phyloP scores from a whole-genome alignment of 371 early-diverging fungal species.

The Rhizopus sp. region DNA sequence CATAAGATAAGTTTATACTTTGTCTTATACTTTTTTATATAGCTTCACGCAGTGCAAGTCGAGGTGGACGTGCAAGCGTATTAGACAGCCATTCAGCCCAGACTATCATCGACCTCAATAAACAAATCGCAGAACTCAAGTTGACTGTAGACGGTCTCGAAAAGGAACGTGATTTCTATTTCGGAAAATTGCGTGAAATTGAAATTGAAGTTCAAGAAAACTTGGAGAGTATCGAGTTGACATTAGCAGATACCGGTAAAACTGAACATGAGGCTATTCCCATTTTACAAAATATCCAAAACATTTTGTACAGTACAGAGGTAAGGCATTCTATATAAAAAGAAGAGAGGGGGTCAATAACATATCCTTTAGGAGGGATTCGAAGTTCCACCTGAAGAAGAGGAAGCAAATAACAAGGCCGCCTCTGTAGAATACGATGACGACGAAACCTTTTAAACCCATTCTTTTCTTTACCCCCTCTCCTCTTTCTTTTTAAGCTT shows the following conservation, averaged over 20 bases:
- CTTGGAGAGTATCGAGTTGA: conserved; percentile 31
- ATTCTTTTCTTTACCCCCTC: not conserved
- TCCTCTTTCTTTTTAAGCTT: not conserved
- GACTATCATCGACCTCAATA: conserved; percentile 66
- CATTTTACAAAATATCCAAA: conserved; percentile 76
- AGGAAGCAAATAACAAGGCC: conserved; percentile 18
- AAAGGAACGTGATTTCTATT: conserved; percentile 95
- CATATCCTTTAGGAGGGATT: conserved; percentile 33
- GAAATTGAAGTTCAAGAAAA: conserved; percentile 86
- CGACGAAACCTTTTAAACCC: conserved; percentile 47
- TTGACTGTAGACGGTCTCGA: conserved; percentile 82
- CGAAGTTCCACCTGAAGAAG: conserved; percentile 36
- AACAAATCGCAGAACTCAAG: conserved; percentile 77
- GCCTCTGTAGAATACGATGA: conserved; percentile 31
- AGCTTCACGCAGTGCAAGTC: conserved; percentile 32
- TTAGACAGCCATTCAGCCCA: conserved; percentile 42
- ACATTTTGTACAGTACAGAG: conserved; percentile 83
- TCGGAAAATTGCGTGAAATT: conserved; percentile 87
- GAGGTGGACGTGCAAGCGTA: conserved; percentile 26
- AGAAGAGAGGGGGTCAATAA: not conserved
- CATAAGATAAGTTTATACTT: not conserved
- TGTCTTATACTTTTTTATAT: not conserved
- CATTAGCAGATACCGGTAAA: conserved; percentile 20
- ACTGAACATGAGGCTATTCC: conserved; percentile 41
- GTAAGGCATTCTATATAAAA: conserved; percentile 31